Evolutionary conservation across 352 stramenopile genomes (phyloP), one percentile per base, ranked within the genome.

Genomic region (Thraustotheca clavata): DNA sequence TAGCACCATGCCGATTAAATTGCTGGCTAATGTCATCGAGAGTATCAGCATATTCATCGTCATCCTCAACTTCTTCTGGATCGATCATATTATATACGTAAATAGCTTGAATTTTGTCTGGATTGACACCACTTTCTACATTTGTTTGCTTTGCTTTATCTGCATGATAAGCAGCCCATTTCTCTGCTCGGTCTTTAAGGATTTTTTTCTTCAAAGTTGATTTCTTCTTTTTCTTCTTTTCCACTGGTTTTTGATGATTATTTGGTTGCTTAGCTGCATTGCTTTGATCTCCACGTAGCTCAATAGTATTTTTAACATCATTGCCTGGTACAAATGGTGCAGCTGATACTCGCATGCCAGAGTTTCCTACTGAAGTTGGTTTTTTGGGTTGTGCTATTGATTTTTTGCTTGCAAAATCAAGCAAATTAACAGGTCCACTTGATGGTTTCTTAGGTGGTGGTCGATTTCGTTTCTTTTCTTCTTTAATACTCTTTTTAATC

Each of bases 31-130:
- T 26, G 26, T 76, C 71, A 4, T 43, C 24, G 14, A 73, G 20
- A 26, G 67, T 59, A 7, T 71, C 70, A 0, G 61, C 60, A 39
- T 68, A 76, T 60, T 75, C 69, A n/a, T 78, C 70, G 5, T 71
- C 67, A 31, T 76, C 68, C 57, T 71, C 59, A 8, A 76, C 52
- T 73, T 76, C 70, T 4, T 60, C 68, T 1, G 69, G 49, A 9
- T 72, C 55, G 31, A 76, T 60, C 67, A 76, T 66, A 31, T 75
- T 49, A 11, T 48, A 18, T 7, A 76, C 59, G 20, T 67, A 7
- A 3, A 69, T 24, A 0, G 26, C 31, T 36, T 16, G 29, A 18
- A 40, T 35, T 9, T 14, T 4, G n/a, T 24, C 34, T 16, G 47
- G 47, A 33, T 68, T 59, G 12, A 5, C 20, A 20, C 27, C 43